phyloP scores from a whole-genome alignment of 1,139 yeast genomes.

The Hyphopichia khmerensis region DNA sequence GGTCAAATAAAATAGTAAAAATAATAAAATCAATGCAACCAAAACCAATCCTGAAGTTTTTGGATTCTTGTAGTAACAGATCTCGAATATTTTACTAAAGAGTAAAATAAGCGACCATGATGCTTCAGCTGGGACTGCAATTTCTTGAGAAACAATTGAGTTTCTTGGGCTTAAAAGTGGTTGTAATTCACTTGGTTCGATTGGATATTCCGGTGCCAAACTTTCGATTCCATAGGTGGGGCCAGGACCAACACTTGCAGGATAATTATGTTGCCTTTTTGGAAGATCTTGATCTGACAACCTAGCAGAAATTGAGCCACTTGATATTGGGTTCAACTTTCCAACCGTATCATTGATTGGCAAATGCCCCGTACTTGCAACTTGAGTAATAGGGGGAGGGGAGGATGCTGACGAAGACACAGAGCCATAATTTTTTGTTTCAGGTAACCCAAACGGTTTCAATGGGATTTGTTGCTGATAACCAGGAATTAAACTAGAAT shows the following conservation, averaged over 20 bases:
- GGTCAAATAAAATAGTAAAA: conserved; percentile 15
- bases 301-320: background rate
- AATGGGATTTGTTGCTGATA: background rate
- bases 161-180: conserved; percentile 2
- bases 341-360: background rate
- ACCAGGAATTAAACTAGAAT: background rate
- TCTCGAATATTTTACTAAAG: conserved; percentile 2
- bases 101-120: conserved; percentile 2
- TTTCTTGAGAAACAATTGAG: conserved; percentile 2
- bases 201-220: background rate
- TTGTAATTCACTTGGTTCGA: conserved; percentile 3
- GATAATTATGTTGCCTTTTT: background rate
- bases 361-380: conserved; percentile 1
- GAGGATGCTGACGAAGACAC: background rate
- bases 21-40: conserved; percentile 13
- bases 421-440: background rate
- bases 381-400: background rate
- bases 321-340: background rate
- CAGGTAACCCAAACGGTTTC: background rate
- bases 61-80: conserved; percentile 3
- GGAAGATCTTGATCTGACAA: background rate
- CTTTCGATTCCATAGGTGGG: background rate
- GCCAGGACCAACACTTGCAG: background rate
- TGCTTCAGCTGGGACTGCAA: conserved; percentile 4
- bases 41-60: conserved; percentile 4